Conservation (phyloP, 2,329 filamentous ascomycete genomes). For the Pezicula radicicola region DNA sequence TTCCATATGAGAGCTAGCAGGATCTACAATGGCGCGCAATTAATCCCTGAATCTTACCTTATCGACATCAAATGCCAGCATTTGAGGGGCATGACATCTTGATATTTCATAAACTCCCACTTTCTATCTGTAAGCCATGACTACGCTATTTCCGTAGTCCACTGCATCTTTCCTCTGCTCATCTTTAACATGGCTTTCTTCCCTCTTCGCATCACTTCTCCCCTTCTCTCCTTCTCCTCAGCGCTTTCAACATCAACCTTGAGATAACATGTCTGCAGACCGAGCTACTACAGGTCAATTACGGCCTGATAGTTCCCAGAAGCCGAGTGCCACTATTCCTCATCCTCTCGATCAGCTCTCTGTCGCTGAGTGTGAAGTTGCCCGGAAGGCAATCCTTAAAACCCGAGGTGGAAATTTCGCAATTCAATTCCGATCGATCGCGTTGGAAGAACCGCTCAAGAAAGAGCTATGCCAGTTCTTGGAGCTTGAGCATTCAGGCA, state of each 20-base stretch:
- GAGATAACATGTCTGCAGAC: slow-evolving; percentile 9
- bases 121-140: too few species aligned
- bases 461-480: slow-evolving; percentile 44
- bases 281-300: slow-evolving; percentile 7
- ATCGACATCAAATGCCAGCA: background rate
- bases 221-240: background rate
- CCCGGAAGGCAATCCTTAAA: slow-evolving; percentile 42
- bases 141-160: too few species aligned
- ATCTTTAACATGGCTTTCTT: too few species aligned
- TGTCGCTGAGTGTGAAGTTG: slow-evolving; percentile 46
- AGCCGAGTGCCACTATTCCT: slow-evolving; percentile 12
- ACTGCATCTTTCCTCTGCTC: too few species aligned
- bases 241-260: background rate
- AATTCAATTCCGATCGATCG: slow-evolving; percentile 58
- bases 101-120: too few species aligned
- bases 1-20: background rate
- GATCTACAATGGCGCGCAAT: background rate
- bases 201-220: background rate
- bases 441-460: slow-evolving; percentile 51
- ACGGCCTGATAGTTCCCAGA: slow-evolving; percentile 3
- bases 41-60: too few species aligned
- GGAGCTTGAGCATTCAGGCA: slow-evolving; percentile 40
- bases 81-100: background rate
- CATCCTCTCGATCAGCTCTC: slow-evolving; percentile 47
- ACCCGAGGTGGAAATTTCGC: slow-evolving; percentile 23